Conservation (phyloP, 169 alveolate genomes). For the Cryptosporidium sp. region DNA sequence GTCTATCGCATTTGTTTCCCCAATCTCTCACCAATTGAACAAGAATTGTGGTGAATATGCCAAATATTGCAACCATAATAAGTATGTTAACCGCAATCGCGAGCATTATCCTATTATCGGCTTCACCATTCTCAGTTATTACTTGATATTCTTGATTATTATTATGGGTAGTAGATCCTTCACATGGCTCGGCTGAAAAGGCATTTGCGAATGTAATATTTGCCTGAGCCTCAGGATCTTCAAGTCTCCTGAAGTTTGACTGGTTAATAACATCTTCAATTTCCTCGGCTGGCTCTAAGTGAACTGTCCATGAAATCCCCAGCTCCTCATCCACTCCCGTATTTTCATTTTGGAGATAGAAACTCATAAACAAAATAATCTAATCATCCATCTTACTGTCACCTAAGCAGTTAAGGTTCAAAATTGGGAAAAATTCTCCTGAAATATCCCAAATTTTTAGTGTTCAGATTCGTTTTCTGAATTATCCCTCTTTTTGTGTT, state of each 20-base stretch:
- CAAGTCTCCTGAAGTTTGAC: constrained; percentile 43
- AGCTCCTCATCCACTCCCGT: constrained; percentile 64
- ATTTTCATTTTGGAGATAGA: constrained; percentile 60
- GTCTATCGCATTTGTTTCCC: constrained; percentile 40
- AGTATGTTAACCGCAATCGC: constrained; percentile 27
- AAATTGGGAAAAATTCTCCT: background rate
- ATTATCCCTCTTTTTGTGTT: constrained; percentile 33
- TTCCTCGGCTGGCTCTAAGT: constrained; percentile 49
- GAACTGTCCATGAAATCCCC: constrained; percentile 62
- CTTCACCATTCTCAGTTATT: constrained; percentile 24
- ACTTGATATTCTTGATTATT: constrained; percentile 26
- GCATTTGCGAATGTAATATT: constrained; percentile 17
- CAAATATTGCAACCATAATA: background rate
- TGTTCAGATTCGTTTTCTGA: constrained; percentile 3
- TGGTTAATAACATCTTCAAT: background rate
- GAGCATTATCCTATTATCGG: constrained; percentile 9
- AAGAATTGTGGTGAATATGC: constrained; percentile 33
- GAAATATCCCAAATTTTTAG: constrained; percentile 14
- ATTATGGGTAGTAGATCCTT: background rate
- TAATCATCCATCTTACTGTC: constrained; percentile 1
- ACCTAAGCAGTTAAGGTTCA: background rate
- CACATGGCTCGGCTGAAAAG: background rate
- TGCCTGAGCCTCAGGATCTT: constrained; percentile 17
- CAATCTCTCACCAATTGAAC: constrained; percentile 23
- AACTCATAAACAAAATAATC: constrained; percentile 60